Percentiles rank a stretch among this genome's conserved stretches.
Evolutionary conservation across 331 rosid genomes (phyloP).

Genomic region (Erythrophleum ivorense): DNA sequence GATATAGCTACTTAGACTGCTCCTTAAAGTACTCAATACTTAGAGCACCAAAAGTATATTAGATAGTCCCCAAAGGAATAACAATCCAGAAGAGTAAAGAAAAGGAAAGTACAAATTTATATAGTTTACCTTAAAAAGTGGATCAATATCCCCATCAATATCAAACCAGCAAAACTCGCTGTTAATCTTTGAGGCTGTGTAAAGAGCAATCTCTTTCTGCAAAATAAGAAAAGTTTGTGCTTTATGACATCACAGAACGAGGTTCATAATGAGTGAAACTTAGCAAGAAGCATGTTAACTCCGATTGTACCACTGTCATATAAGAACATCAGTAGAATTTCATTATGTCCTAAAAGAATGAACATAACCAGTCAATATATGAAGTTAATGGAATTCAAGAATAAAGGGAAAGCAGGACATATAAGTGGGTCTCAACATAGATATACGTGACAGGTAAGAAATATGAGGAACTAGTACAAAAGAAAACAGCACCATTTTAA

Average conservation of each 20-base stretch:
- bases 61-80: not conserved
- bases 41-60: not conserved
- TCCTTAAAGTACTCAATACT: not conserved
- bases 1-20: not conserved
- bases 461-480: conserved; percentile 11
- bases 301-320: conserved; percentile 1
- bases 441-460: conserved; percentile 15
- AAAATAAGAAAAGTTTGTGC: conserved; percentile 30
- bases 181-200: conserved; percentile 65
- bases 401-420: not conserved
- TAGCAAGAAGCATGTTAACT: conserved; percentile 3
- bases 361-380: conserved; percentile 34
- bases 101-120: not conserved
- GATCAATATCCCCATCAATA: conserved; percentile 67
- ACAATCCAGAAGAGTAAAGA: conserved; percentile 3
- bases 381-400: conserved; percentile 1
- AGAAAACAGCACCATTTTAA: not conserved
- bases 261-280: conserved; percentile 22
- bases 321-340: conserved; percentile 34
- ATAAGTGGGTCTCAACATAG: conserved; percentile 7
- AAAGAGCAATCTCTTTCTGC: conserved; percentile 80
- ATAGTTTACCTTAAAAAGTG: conserved; percentile 66
- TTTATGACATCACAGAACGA: not conserved
- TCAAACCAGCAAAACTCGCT: conserved; percentile 64
- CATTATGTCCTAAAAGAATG: conserved; percentile 22